These are phyloP conservation scores for Spathaspora arborariae DNA, from an alignment of 805 yeast species.

Conservation along the genomic window DNA sequence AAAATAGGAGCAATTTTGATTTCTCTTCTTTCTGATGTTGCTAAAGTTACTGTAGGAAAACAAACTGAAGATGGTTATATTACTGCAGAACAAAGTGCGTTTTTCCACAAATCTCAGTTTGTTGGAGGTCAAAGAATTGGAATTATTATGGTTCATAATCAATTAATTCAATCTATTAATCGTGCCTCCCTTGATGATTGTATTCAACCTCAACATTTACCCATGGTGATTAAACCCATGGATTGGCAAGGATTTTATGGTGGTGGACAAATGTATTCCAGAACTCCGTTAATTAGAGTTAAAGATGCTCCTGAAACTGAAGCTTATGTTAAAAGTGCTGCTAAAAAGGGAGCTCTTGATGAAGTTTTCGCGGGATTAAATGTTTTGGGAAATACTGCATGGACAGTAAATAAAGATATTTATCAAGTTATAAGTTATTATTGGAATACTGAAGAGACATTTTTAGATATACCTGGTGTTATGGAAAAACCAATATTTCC, in stretches of 20 bases:
- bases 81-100: slow-evolving; percentile 82
- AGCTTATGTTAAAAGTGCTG: slow-evolving; percentile 85
- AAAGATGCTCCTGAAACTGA: slow-evolving; percentile 84
- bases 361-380: slow-evolving; percentile 76
- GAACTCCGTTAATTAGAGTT: slow-evolving; percentile 64
- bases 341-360: slow-evolving; percentile 60
- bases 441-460: slow-evolving; percentile 85
- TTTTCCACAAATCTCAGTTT: slow-evolving; percentile 83
- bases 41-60: slow-evolving; percentile 76
- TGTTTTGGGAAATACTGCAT: slow-evolving; percentile 80
- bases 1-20: slow-evolving; percentile 79
- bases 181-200: slow-evolving; percentile 61
- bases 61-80: slow-evolving; percentile 58
- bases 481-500: slow-evolving; percentile 42
- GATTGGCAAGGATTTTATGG: slow-evolving; percentile 80
- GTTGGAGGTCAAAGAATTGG: slow-evolving; percentile 78
- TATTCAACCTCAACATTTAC: slow-evolving; percentile 81
- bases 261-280: slow-evolving; percentile 80
- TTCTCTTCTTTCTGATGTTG: slow-evolving; percentile 73
- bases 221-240: slow-evolving; percentile 89
- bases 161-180: slow-evolving; percentile 61
- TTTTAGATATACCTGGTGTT: slow-evolving; percentile 64
- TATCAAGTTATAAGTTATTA: slow-evolving; percentile 66
- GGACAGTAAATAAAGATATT: slow-evolving; percentile 82
- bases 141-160: slow-evolving; percentile 69